Conservation (phyloP, 1,284 basidiomycete genomes). For the Trametes pubescens region DNA sequence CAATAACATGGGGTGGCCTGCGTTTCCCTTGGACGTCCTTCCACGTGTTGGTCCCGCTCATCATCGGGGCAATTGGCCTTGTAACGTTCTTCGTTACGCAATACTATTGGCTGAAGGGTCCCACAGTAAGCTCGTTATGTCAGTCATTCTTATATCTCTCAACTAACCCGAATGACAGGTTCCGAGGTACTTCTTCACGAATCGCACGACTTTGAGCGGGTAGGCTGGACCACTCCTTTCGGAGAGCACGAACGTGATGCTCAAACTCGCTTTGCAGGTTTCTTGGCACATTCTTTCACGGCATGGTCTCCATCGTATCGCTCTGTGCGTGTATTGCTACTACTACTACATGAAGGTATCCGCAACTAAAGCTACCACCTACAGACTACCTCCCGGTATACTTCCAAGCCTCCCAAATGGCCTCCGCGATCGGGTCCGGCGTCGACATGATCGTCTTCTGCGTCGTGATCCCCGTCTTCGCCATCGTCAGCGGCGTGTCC, state of each 20-base stretch:
- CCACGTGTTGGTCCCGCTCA: slow-evolving; percentile 30
- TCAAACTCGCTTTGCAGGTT: slow-evolving; percentile 25
- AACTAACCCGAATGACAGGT: not conserved
- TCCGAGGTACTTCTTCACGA: slow-evolving; percentile 41
- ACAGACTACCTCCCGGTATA: slow-evolving; percentile 45
- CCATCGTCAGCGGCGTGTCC: slow-evolving; percentile 40
- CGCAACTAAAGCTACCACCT: not conserved
- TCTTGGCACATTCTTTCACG: slow-evolving; percentile 31
- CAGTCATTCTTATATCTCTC: no score
- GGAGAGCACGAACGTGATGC: not conserved
- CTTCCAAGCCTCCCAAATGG: slow-evolving; percentile 54
- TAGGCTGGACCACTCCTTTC: slow-evolving; percentile 8
- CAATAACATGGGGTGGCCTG: slow-evolving; percentile 33
- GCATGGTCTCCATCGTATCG: slow-evolving; percentile 3
- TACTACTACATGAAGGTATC: no score
- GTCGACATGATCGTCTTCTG: slow-evolving; percentile 49
- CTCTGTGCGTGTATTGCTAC: slow-evolving; percentile 12
- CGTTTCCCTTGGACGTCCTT: slow-evolving; percentile 28
- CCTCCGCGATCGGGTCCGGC: slow-evolving; percentile 51
- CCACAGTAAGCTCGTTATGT: slow-evolving; percentile 4
- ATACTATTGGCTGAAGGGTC: slow-evolving; percentile 14
- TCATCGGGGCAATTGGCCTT: slow-evolving; percentile 30
- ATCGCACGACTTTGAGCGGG: slow-evolving; percentile 43
- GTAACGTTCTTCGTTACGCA: slow-evolving; percentile 39
- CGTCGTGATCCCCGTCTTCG: slow-evolving; percentile 37